Base-by-base conservation (phyloP, 140 eudicot species). In the Oenanthe javanica region DNA sequence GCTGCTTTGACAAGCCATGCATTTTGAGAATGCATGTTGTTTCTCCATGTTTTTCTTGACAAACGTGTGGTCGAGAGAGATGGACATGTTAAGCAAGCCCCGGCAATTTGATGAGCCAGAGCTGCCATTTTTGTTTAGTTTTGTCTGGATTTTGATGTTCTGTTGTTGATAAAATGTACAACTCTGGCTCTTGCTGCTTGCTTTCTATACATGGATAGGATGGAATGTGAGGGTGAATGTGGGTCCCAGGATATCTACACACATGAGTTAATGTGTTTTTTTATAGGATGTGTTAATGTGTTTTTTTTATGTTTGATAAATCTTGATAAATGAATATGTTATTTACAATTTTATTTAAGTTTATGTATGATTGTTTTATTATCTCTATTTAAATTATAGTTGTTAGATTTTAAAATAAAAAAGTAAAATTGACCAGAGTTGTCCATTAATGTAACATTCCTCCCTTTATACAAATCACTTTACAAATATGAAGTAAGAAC, bases 31-130 rank as follows among this genome's bases (percentile, higher is more conserved):
- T 46, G 1, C 11, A 7, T 75, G 64, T 43, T 55, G 52, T 23
- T n/a, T 9, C 5, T 21, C 70, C 70, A 27, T 4, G 78, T 10
- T 80, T 61, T 81, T 64, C 73, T 76, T 13, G 84, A 59, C 25
- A 83, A 69, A 10, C 79, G 85, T 14, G 87, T 46, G 21, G 78
- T 63, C 27, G 91, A 86, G 70, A 90, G 76, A 73, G 93, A 83
- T 23, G 98, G 90, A 79, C 93, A 90, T 64, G 85, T 87, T 46
- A 91, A 50, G 23, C 92, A 61, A 0, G 70, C 89, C 4, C 70
- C 12, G 19, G 90, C 93, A 14, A 93, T 77, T 77, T 91, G 98
- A 40, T 93, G 97, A 2, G 93, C 89, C 84, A 93, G 71, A 38
- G 91, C 85, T 49, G 94, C 91, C 97, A 90, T 87, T 79, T 79